These are phyloP conservation scores for Aspergillus candidus DNA, from an alignment of 2,329 filamentous ascomycete genomes.

Conservation along the genomic window DNA sequence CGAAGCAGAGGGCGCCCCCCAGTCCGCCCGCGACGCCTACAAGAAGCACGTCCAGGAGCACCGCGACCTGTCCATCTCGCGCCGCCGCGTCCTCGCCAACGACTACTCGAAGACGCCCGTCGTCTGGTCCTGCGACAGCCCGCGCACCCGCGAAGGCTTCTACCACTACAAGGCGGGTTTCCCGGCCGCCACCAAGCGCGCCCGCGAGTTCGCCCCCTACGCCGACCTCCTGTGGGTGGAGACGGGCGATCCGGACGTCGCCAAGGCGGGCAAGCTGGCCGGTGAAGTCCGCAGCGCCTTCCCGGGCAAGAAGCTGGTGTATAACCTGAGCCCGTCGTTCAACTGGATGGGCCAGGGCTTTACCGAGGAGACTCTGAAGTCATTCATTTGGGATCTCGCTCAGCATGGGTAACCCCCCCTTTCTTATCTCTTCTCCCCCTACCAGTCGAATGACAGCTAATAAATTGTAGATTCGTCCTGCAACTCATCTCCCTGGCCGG, in stretches of 20 bases:
- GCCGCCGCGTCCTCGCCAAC: constrained; percentile 66
- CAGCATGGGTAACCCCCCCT: constrained; percentile 59
- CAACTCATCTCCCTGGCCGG: constrained; percentile 61
- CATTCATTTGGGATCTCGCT: constrained; percentile 94
- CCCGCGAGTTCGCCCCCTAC: constrained; percentile 83
- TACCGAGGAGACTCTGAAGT: constrained; percentile 70
- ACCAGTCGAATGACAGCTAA: constrained; percentile 10
- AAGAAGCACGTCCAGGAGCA: constrained; percentile 55
- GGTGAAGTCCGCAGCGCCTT: constrained; percentile 63
- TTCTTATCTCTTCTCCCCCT: neutral
- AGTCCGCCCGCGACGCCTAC: constrained; percentile 63
- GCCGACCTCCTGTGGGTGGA: constrained; percentile 97
- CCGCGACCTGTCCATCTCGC: constrained; percentile 69
- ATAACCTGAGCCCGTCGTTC: constrained; percentile 94
- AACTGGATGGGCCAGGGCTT: constrained; percentile 99
- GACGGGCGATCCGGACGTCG: constrained; percentile 80
- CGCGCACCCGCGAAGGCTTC: constrained; percentile 79
- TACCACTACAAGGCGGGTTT: constrained; percentile 60
- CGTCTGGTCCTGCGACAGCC: constrained; percentile 84
- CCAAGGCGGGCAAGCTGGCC: constrained; percentile 69
- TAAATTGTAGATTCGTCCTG: constrained; percentile 48
- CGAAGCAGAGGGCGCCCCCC: constrained; percentile 56
- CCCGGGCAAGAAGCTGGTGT: constrained; percentile 84
- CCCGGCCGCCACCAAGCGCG: constrained; percentile 82
- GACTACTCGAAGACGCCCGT: constrained; percentile 62